Evolutionary conservation across 352 stramenopile genomes (phyloP).

Genomic region (Globisporangium nodosum): DNA sequence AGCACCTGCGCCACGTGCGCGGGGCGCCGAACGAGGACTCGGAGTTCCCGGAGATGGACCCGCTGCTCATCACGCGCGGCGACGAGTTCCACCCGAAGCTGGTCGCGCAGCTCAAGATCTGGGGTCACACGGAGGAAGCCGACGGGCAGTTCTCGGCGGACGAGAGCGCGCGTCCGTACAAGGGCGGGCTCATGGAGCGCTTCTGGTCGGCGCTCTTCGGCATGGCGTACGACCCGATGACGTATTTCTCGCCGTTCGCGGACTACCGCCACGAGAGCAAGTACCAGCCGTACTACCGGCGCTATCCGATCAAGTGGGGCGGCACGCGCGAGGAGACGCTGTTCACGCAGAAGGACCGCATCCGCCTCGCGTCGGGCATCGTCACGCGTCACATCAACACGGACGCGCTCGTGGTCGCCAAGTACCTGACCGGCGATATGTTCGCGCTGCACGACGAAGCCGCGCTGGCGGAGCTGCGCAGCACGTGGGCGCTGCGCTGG

Average conservation of each 20-base stretch:
- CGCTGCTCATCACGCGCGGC: slow-evolving; percentile 54
- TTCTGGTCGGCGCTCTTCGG: slow-evolving; percentile 60
- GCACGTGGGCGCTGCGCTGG: slow-evolving; percentile 73
- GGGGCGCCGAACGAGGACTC: slow-evolving; percentile 25
- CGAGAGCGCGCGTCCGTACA: slow-evolving; percentile 26
- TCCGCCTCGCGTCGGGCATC: slow-evolving; percentile 65
- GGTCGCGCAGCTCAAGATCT: slow-evolving; percentile 39
- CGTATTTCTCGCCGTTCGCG: slow-evolving; percentile 76
- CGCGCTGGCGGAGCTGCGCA: slow-evolving; percentile 66
- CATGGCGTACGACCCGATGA: slow-evolving; percentile 66
- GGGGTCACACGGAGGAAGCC: slow-evolving; percentile 72
- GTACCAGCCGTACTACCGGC: slow-evolving; percentile 77
- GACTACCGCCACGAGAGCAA: slow-evolving; percentile 69
- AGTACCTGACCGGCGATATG: slow-evolving; percentile 60
- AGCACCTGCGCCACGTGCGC: slow-evolving; percentile 50
- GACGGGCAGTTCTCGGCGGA: slow-evolving; percentile 58
- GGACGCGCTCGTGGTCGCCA: slow-evolving; percentile 49
- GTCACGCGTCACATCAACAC: slow-evolving; percentile 72
- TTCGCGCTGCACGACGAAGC: slow-evolving; percentile 84
- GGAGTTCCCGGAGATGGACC: slow-evolving; percentile 67
- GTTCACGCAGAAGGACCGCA: slow-evolving; percentile 79
- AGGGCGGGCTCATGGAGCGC: slow-evolving; percentile 17
- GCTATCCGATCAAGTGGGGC: slow-evolving; percentile 72
- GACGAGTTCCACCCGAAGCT: slow-evolving; percentile 62
- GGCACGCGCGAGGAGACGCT: slow-evolving; percentile 66